These are phyloP conservation scores for Salix caprea DNA, from an alignment of 345 rosid genomes.

Conservation along the genomic window DNA sequence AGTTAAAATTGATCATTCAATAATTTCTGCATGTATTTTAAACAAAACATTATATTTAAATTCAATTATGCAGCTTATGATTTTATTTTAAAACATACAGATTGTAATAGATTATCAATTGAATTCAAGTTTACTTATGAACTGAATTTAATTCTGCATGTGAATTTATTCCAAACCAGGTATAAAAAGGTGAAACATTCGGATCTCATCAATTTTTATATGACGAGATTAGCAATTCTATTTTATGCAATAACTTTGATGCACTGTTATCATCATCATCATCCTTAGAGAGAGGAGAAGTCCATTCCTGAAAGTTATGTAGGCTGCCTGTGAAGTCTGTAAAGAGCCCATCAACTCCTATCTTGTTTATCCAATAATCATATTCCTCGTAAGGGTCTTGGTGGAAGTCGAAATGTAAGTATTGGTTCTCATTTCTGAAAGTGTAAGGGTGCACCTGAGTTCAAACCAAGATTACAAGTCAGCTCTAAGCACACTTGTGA, in stretches of 20 bases:
- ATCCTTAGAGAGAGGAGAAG: constrained; percentile 36
- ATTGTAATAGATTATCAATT: no score
- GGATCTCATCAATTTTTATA: constrained; percentile 27
- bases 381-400: constrained; percentile 75
- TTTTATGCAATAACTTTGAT: constrained; percentile 39
- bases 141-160: no score
- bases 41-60: no score
- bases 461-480: neutral
- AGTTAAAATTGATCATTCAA: no score
- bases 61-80: no score
- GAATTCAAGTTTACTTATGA: no score
- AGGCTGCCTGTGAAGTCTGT: constrained; percentile 93
- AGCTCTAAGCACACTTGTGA: neutral
- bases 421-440: constrained; percentile 61
- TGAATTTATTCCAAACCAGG: no score
- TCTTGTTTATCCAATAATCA: constrained; percentile 68
- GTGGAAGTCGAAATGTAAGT: constrained; percentile 56
- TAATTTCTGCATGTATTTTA: no score
- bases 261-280: constrained; percentile 15
- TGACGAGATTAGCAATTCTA: constrained; percentile 41
- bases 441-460: constrained; percentile 91
- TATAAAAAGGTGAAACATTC: no score
- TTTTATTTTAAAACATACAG: no score
- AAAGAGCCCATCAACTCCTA: constrained; percentile 83
- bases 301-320: constrained; percentile 56